Evolutionary conservation across 305 asterid species (phyloP).

Genomic region (Vinca major): DNA sequence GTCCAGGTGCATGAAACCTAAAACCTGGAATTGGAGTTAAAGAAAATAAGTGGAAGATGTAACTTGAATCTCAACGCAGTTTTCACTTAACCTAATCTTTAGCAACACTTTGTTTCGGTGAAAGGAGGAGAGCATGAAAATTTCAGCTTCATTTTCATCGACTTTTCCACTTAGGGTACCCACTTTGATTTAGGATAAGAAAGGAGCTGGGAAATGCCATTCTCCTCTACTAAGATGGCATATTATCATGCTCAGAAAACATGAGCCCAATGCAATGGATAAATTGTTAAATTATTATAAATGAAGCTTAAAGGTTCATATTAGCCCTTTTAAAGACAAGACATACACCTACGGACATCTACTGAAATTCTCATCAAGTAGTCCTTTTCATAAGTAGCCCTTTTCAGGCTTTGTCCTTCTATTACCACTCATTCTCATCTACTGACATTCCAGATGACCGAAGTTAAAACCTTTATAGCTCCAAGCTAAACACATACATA

Average conservation of each 20-base stretch:
- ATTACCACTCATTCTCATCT: neutral
- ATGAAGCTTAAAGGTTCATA: neutral
- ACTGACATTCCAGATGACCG: neutral
- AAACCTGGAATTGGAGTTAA: neutral
- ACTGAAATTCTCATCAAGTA: neutral
- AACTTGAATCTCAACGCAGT: neutral
- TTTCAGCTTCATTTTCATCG: neutral
- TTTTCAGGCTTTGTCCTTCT: neutral
- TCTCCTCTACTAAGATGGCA: neutral
- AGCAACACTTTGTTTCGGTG: neutral
- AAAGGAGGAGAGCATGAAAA: neutral
- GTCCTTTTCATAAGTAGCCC: neutral
- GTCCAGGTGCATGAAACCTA: neutral
- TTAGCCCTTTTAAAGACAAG: neutral
- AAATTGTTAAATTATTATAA: too few species aligned
- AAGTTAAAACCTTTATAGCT: neutral
- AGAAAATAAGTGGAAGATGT: neutral
- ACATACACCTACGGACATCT: neutral
- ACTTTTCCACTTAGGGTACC: neutral
- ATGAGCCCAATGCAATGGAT: neutral
- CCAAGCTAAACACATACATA: neutral
- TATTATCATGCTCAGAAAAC: neutral
- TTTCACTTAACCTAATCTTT: too few species aligned
- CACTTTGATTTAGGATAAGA: neutral
- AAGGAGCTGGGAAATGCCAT: neutral